Percentiles rank a stretch among this genome's conserved stretches.
Conservation (phyloP, 768 basidiomycete species). For the Tulasnella sp. region DNA sequence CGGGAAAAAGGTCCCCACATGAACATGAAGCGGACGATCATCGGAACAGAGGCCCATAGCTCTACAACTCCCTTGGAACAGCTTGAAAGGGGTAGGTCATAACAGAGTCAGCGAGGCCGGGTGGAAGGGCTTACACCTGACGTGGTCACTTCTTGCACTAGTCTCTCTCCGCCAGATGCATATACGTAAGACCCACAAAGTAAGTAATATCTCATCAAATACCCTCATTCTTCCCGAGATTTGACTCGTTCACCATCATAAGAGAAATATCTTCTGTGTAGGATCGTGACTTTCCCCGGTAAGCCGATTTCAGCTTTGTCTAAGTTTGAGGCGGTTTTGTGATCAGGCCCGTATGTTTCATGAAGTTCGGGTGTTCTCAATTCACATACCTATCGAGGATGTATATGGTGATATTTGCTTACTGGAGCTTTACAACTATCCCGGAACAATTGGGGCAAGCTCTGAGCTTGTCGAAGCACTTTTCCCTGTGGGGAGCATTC, state of each 20-base stretch:
- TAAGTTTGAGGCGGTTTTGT: not conserved
- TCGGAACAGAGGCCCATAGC: not conserved
- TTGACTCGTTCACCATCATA: not conserved
- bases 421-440: slow-evolving; percentile 42
- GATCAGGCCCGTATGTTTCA: not conserved
- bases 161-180: not conserved
- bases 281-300: slow-evolving; percentile 1
- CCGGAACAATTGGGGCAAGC: slow-evolving; percentile 38
- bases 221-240: not conserved
- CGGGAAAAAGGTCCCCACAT: not conserved
- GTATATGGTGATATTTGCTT: slow-evolving; percentile 39
- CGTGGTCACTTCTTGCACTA: not conserved
- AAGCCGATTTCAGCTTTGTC: not conserved
- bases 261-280: slow-evolving; percentile 12
- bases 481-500: slow-evolving; percentile 42
- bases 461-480: slow-evolving; percentile 39
- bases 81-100: slow-evolving; percentile 5
- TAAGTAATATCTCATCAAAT: not conserved
- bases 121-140: not conserved
- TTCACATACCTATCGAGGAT: slow-evolving; percentile 41
- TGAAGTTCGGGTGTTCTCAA: slow-evolving; percentile 18
- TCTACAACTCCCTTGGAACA: not conserved
- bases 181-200: slow-evolving; percentile 12
- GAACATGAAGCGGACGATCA: not conserved
- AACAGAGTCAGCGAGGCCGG: not conserved